Base-by-base conservation (phyloP, 148 eudicot species). In the Cornus controversa region DNA sequence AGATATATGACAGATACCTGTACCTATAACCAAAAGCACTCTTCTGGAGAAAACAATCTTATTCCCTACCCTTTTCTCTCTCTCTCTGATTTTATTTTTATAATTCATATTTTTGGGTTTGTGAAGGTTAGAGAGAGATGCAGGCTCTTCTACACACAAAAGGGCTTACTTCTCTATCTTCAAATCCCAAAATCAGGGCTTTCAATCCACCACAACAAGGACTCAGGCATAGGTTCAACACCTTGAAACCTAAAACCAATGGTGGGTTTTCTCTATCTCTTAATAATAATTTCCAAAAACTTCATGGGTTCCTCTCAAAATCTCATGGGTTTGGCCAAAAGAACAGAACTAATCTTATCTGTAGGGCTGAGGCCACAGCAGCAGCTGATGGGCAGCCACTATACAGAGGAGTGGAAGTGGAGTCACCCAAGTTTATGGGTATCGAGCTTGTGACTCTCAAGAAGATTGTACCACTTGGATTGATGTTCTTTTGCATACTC, bases 401-500 rank as follows among this genome's bases (percentile, higher is more conserved):
- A 26, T 89, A 47, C 78, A 79, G 76, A 29, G 93, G 89, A 54
- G n/a, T 58, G 42, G 89, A 90, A 54, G n/a, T 58, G 42, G 89
- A 85, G 81, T 16, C 86, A 47, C 89, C 90, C 1, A 96, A 89
- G 42, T 80, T 96, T 37, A 22, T 96, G 82, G 99, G 99, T 10
- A 74, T 93, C 78, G 97, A 96, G 62, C 9, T 87, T n/a, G 82
- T 75, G 18, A 93, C 98, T 8, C 81, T 92, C 0, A 96, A 96
- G 81, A 96, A 96, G 81, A 93, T 96, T 85, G 80, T 96, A 25
- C 98, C 99, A 10, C 91, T 96, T 67, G 99, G 99, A 78, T 40
- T 93, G 78, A 96, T 96, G 99, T 96, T 96, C 87, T 96, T 93
- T 80, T 96, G 98, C 75, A 93, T 96, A 36, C 83, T 96, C 3